Evolutionary conservation across 768 basidiomycete species (phyloP), one percentile per base, ranked within the genome.

Genomic region (Hygrophoropsis aurantiaca): DNA sequence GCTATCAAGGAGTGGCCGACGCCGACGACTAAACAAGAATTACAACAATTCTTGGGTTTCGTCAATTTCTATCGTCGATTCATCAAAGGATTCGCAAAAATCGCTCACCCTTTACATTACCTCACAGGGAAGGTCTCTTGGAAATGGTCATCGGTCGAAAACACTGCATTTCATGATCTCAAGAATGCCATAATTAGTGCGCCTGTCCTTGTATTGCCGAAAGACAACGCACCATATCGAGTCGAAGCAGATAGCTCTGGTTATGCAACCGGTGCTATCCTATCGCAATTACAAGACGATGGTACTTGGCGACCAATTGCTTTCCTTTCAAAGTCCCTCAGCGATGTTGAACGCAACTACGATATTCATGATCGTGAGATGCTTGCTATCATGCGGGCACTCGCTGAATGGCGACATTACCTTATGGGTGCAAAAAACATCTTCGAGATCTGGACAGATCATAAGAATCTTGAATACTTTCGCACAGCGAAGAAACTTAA

Each of bases 311-410:
- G 64, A 10, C 75, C 75, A 0, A 51, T 77, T 21, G 73, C 65
- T 0, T 79, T 69, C 54, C 49, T 54, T 16, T 76, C 72, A 0
- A 56, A 61, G 5, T 56, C 56, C 15, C 47, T 75, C 1, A 57
- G 45, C n/a, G 35, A 47, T 1, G 59, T 67, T 0, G 70, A 79
- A 55, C 46, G 57, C 11, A 78, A 79, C 53, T 79, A 79, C 50
- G 61, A 72, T 5, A 65, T 69, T 30, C 60, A 73, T 33, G 65
- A 82, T 52, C 67, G 71, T 47, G 79, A 82, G 58, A 51, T 80
- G 8, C 64, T 78, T 7, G 72, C 76, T 0, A 74, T 79, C 35
- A 59, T 78, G 11, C 24, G 61, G 37, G 62, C 65, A 0, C 52
- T 74, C 16, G 6, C 7, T 6, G 13, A 6, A 6, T 48, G 47